Percentiles rank a stretch among this genome's conserved stretches.
Evolutionary conservation across 805 yeast species (phyloP).

Genomic region (Dipodascus geniculatus): DNA sequence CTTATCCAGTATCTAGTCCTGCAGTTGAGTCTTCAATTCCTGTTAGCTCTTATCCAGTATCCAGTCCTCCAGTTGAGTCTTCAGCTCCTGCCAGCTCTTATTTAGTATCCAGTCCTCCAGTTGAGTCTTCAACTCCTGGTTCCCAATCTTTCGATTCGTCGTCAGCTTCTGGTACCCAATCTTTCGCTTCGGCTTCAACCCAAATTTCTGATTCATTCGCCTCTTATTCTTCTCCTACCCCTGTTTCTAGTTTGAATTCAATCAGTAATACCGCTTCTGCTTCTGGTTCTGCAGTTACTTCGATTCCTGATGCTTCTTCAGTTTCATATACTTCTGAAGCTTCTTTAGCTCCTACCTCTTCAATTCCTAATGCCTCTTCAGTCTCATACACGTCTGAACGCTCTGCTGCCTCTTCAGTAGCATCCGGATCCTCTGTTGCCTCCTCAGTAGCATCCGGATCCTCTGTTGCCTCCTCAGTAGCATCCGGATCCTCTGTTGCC

Average conservation of each 20-base stretch:
- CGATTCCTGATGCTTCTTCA: no score
- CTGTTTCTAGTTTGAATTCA: slow-evolving; percentile 3
- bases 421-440: background rate
- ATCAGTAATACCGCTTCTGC: background rate
- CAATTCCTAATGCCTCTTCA: background rate
- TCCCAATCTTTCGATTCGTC: no score
- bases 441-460: background rate
- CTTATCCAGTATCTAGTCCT: background rate
- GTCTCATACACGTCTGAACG: no score
- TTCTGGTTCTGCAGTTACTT: slow-evolving; percentile 2
- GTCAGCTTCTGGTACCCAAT: background rate
- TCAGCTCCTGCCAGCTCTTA: background rate
- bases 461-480: background rate
- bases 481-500: no score
- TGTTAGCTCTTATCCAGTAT: no score
- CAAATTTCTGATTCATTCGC: background rate
- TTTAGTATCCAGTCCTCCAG: background rate
- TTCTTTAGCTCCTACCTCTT: background rate
- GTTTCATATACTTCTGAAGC: no score
- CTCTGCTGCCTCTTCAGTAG: background rate
- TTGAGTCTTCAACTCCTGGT: background rate
- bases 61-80: background rate
- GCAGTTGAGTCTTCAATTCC: background rate
- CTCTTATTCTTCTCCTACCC: background rate
- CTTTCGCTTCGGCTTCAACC: background rate